Percentiles rank a stretch among this genome's conserved stretches.
These are phyloP conservation scores for Daldinia childiae DNA, from an alignment of 495 filamentous ascomycete species.

Conservation along the genomic window DNA sequence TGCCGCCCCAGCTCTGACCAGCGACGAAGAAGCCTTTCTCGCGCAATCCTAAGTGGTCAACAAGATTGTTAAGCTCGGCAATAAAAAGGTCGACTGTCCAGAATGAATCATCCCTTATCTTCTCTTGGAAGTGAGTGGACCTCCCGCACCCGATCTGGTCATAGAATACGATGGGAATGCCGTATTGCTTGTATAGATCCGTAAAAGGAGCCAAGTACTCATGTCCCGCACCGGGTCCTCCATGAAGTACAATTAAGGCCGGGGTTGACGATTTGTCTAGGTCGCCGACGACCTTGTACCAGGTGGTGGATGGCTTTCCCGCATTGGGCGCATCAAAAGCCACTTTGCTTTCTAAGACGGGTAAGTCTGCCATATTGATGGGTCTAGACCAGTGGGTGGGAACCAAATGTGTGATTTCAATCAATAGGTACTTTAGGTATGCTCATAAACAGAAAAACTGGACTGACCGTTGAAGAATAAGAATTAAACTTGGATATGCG, in stretches of 20 bases:
- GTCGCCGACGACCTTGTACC: conserved; percentile 55
- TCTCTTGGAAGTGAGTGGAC: conserved; percentile 58
- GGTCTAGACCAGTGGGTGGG: conserved; percentile 3
- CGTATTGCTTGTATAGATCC: conserved; percentile 49
- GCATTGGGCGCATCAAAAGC: conserved; percentile 50
- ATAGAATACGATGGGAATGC: conserved; percentile 63
- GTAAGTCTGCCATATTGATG: conserved; percentile 16
- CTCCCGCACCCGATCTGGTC: conserved; percentile 64
- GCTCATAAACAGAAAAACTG: conserved; percentile 3
- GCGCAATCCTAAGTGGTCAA: conserved; percentile 53
- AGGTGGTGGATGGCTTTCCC: conserved; percentile 56
- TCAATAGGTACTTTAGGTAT: background rate
- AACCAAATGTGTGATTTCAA: background rate
- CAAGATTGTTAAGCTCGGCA: conserved; percentile 63
- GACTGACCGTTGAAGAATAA: background rate
- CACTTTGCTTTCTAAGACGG: conserved; percentile 40
- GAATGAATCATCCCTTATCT: conserved; percentile 51
- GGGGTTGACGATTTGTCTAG: conserved; percentile 27
- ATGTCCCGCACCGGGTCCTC: conserved; percentile 59
- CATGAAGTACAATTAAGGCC: conserved; percentile 55
- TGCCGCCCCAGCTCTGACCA: conserved; percentile 61
- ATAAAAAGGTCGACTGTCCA: conserved; percentile 60
- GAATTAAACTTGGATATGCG: background rate
- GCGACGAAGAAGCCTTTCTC: conserved; percentile 53
- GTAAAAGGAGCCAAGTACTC: conserved; percentile 56